A percentile compares a stretch with the other conserved stretches of the same genome.
Evolutionary conservation across 768 basidiomycete species (phyloP).

Genomic region (Galerina sulciceps): DNA sequence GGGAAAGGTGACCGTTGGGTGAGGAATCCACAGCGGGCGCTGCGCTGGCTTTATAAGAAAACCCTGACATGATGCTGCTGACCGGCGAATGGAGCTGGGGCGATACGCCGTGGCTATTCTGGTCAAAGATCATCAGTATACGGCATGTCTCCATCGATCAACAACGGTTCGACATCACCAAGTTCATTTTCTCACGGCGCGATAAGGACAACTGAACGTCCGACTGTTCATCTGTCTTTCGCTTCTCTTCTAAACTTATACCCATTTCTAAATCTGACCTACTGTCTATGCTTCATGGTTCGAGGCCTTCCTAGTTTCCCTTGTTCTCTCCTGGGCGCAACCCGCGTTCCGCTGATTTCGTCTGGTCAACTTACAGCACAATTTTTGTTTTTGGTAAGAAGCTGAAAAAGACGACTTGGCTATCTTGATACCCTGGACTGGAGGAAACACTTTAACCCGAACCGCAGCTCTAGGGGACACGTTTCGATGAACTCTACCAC

Average conservation of each 20-base stretch:
- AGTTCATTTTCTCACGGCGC: background rate
- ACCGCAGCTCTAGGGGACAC: background rate
- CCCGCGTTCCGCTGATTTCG: background rate
- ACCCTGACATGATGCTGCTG: constrained; percentile 3
- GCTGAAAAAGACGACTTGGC: background rate
- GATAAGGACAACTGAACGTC: background rate
- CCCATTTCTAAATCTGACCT: constrained; percentile 1
- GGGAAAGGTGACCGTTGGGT: constrained; percentile 23
- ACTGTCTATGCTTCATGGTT: background rate
- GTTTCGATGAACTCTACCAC: constrained; percentile 3
- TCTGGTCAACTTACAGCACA: background rate
- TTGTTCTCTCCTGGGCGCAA: background rate
- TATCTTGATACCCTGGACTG: background rate
- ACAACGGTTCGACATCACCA: background rate
- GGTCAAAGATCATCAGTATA: background rate
- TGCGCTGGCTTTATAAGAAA: constrained; percentile 20
- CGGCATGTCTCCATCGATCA: constrained; percentile 7
- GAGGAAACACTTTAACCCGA: background rate
- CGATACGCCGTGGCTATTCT: too few relatives aligned
- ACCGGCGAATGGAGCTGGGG: constrained; percentile 2
- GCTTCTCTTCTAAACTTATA: constrained; percentile 7
- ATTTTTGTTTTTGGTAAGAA: background rate
- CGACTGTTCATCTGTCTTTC: constrained; percentile 1
- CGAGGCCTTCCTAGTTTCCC: background rate
- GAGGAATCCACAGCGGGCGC: constrained; percentile 9